Evolutionary conservation across 2,329 filamentous ascomycete species (phyloP).

Genomic region (Aureobasidium subglaciale): DNA sequence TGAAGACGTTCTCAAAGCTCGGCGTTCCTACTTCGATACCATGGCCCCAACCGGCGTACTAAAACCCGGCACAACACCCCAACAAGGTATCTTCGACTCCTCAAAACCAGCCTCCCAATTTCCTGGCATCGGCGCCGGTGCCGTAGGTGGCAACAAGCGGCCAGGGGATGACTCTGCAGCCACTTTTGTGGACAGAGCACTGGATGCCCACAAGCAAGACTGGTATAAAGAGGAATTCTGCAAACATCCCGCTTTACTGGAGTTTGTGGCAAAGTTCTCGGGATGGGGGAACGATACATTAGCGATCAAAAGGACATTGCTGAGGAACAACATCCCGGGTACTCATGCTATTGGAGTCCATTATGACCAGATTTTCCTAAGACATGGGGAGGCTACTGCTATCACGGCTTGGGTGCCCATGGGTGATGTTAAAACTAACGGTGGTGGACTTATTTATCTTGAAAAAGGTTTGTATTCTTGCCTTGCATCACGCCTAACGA

Average conservation of each 20-base stretch:
- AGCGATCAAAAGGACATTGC: conserved; percentile 28
- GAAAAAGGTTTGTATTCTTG: conserved; percentile 26
- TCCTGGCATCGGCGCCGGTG: conserved; percentile 29
- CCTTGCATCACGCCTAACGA: too few relatives aligned
- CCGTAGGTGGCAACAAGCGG: neutral
- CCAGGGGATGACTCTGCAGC: neutral
- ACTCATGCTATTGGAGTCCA: conserved; percentile 35
- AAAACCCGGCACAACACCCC: conserved; percentile 30
- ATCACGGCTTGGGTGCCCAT: conserved; percentile 33
- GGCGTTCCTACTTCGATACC: conserved; percentile 35
- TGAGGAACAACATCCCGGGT: conserved; percentile 35
- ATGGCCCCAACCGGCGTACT: conserved; percentile 34
- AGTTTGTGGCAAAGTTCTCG: conserved; percentile 33
- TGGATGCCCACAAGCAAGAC: conserved; percentile 9
- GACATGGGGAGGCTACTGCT: conserved; percentile 30
- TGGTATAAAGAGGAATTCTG: conserved; percentile 15
- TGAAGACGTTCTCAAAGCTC: conserved; percentile 36
- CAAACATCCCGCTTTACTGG: conserved; percentile 14
- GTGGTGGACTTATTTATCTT: conserved; percentile 39
- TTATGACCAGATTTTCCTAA: conserved; percentile 38
- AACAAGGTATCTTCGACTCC: conserved; percentile 37
- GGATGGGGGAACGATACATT: conserved; percentile 32
- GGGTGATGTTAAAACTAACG: conserved; percentile 30
- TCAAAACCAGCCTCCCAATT: conserved; percentile 29
- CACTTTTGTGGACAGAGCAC: conserved; percentile 15